phyloP scores from a whole-genome alignment of 495 filamentous ascomycete genomes.

The Schizothecium vesticola region DNA sequence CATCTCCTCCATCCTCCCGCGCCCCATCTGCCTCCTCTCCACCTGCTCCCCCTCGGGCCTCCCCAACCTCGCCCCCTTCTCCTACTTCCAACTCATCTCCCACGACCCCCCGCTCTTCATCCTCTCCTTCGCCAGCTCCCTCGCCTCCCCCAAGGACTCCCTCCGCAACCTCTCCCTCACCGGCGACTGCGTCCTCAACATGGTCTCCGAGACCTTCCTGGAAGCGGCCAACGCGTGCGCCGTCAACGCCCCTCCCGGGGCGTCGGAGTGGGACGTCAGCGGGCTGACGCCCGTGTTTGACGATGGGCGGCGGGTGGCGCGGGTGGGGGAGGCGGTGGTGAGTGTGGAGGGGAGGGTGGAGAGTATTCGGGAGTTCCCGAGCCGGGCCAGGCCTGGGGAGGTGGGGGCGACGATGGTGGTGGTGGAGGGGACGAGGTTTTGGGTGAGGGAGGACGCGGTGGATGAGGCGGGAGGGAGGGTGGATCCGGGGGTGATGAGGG shows the following conservation, averaged over 20 bases:
- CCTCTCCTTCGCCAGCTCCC: constrained; percentile 61
- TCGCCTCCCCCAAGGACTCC: constrained; percentile 64
- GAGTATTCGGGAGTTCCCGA: constrained; percentile 69
- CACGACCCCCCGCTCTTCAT: constrained; percentile 88
- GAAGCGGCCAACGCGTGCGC: constrained; percentile 81
- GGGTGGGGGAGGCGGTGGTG: constrained; percentile 79
- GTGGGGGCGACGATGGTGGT: constrained; percentile 68
- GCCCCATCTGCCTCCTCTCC: constrained; percentile 61
- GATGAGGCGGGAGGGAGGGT: constrained; percentile 68
- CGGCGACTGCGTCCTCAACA: constrained; percentile 77
- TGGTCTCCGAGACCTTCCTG: constrained; percentile 76
- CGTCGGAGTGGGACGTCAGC: constrained; percentile 73
- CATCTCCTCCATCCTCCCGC: constrained; percentile 78
- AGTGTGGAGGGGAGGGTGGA: constrained; percentile 75
- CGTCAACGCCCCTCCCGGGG: constrained; percentile 73
- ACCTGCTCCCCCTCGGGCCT: constrained; percentile 41
- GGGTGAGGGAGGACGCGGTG: constrained; percentile 84
- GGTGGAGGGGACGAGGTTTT: constrained; percentile 82
- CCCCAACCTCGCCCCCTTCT: constrained; percentile 79
- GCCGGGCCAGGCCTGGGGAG: constrained; percentile 58
- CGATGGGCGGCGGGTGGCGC: constrained; percentile 52
- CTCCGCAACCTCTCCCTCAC: constrained; percentile 66
- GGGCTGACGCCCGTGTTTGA: constrained; percentile 66
- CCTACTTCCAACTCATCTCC: constrained; percentile 74
- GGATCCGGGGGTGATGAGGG: constrained; percentile 60